A percentile compares a stretch with the other conserved stretches of the same genome.
phyloP scores from a whole-genome alignment of 2,329 filamentous ascomycete species.

The Colletotrichum magnum region DNA sequence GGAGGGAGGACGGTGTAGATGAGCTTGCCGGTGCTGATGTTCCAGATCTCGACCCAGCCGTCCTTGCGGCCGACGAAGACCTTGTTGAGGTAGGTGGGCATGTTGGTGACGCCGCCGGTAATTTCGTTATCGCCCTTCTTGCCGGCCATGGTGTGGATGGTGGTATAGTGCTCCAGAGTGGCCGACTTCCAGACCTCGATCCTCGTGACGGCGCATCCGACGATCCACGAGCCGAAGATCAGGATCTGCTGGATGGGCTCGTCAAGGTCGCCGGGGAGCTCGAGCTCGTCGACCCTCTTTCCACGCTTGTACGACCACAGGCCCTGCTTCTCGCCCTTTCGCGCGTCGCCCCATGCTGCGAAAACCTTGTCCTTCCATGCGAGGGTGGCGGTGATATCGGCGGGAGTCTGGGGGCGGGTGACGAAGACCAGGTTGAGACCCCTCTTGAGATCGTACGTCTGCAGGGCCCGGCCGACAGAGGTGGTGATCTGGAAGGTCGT shows the following conservation, averaged over 20 bases:
- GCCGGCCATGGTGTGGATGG: constrained; percentile 73
- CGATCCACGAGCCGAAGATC: constrained; percentile 91
- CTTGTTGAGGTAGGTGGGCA: constrained; percentile 98
- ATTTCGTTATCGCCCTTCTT: constrained; percentile 75
- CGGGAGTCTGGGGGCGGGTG: constrained; percentile 89
- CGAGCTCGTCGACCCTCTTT: constrained; percentile 83
- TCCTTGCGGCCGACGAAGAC: constrained; percentile 90
- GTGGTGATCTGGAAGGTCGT: constrained; percentile 98
- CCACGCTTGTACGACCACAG: constrained; percentile 95
- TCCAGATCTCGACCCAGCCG: constrained; percentile 97
- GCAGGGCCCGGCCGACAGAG: constrained; percentile 88
- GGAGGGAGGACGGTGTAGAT: constrained; percentile 91
- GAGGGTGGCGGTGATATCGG: constrained; percentile 85
- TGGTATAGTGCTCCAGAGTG: constrained; percentile 91
- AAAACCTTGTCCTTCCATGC: constrained; percentile 91
- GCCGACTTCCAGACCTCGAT: constrained; percentile 92
- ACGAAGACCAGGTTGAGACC: constrained; percentile 95
- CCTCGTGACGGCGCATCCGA: constrained; percentile 81
- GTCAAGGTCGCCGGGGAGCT: constrained; percentile 73
- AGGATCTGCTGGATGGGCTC: constrained; percentile 84
- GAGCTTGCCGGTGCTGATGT: constrained; percentile 90
- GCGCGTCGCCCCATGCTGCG: constrained; percentile 86
- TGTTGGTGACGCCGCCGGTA: constrained; percentile 83
- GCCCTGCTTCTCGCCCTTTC: constrained; percentile 70
- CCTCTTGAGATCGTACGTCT: constrained; percentile 94